Evolutionary conservation across 768 basidiomycete species (phyloP).

Genomic region (Exidia glandulosa): DNA sequence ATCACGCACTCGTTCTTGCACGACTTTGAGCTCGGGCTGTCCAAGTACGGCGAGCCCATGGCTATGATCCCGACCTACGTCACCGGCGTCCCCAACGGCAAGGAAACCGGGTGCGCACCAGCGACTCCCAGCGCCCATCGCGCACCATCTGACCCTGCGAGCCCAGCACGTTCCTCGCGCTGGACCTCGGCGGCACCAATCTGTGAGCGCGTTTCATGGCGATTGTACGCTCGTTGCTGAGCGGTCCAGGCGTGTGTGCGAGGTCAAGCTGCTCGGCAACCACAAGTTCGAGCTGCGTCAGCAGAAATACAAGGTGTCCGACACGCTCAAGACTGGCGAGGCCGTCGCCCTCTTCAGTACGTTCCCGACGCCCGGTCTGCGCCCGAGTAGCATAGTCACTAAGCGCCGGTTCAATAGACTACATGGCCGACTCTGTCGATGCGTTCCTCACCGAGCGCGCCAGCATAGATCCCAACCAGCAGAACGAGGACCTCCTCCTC

Average conservation of each 20-base stretch:
- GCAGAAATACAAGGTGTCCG: constrained; percentile 95
- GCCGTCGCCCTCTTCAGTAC: constrained; percentile 77
- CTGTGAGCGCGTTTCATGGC: constrained; percentile 42
- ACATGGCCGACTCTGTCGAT: constrained; percentile 94
- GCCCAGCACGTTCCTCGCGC: constrained; percentile 81
- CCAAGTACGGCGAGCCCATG: constrained; percentile 65
- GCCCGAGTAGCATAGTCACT: constrained; percentile 1
- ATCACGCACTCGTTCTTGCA: constrained; percentile 72
- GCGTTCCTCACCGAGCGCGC: constrained; percentile 73
- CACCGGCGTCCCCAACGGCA: constrained; percentile 88
- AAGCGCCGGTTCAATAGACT: constrained; percentile 46
- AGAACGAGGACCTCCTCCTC: constrained; percentile 39
- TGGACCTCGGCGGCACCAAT: constrained; percentile 97
- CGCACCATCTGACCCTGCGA: background rate
- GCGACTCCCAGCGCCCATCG: background rate
- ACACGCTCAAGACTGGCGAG: constrained; percentile 86
- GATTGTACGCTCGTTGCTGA: constrained; percentile 3
- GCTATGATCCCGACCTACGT: constrained; percentile 98
- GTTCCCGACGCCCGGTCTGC: constrained; percentile 10
- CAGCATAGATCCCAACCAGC: constrained; percentile 20
- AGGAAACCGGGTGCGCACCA: constrained; percentile 74
- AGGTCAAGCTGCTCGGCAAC: constrained; percentile 83
- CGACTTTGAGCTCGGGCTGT: constrained; percentile 68
- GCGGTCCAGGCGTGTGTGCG: constrained; percentile 72
- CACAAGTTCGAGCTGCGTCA: constrained; percentile 83